Evolutionary conservation across 2,329 filamentous ascomycete species (phyloP), one percentile per base, ranked within the genome.

Genomic region (Colletotrichum chlorophyti): DNA sequence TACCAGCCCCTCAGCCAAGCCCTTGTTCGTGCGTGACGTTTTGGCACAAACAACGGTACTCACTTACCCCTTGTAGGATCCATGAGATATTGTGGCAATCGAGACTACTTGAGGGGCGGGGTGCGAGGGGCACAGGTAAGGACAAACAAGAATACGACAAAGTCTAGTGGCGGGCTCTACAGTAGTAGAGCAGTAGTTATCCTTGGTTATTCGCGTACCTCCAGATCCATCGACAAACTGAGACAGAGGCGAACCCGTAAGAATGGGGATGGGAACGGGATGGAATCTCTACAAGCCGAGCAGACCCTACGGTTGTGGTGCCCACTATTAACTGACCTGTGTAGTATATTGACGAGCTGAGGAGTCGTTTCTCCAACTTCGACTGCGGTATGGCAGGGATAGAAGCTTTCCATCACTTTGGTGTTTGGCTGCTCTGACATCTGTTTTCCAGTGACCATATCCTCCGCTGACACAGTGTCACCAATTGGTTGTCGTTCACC

Each of bases 301-400:
- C n/a, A n/a, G n/a, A n/a, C n/a, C n/a, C n/a, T n/a, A n/a, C n/a
- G n/a, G n/a, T n/a, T n/a, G n/a, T n/a, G n/a, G n/a, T n/a, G n/a
- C n/a, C n/a, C n/a, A n/a, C n/a, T n/a, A n/a, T n/a, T n/a, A n/a
- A n/a, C n/a, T n/a, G n/a, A n/a, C n/a, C n/a, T n/a, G 27, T 26
- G 31, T n/a, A 27, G 14, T 19, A 17, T n/a, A 34, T 8, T 32
- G 54, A 31, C 27, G 23, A 37, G 52, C 46, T 45, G 32, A n/a
- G 27, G n/a, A 9, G 43, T 45, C 19, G 57, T 53, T 35, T n/a
- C 27, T 15, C 41, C 21, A 45, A 23, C 32, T 14, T 43, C 29
- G 31, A 53, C 21, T n/a, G 27, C n/a, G 49, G 41, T 32, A 53
- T 32, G 32, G 51, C 51, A 59, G 57, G 57, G 57, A 57, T 59